These are phyloP conservation scores for Xylaria palmicola DNA, from an alignment of 495 filamentous ascomycete genomes.

Conservation along the genomic window DNA sequence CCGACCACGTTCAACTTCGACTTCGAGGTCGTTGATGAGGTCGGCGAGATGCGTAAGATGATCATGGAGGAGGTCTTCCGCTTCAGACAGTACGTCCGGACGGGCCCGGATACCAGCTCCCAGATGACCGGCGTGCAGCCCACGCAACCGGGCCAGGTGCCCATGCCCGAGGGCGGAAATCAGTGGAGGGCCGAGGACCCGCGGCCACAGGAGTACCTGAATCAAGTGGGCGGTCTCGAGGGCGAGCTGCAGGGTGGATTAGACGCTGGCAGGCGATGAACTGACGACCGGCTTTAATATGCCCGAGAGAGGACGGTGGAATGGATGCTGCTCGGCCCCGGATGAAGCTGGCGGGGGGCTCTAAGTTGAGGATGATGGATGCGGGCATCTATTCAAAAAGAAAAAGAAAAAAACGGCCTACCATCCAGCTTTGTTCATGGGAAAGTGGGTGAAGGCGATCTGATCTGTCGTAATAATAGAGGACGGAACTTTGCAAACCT, in stretches of 20 bases:
- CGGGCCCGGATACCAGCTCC: slow-evolving; percentile 50
- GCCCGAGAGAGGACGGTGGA: background rate
- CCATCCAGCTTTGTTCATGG: background rate
- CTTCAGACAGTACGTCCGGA: slow-evolving; percentile 75
- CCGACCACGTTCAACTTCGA: slow-evolving; percentile 95
- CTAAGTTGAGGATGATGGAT: background rate
- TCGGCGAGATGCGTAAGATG: slow-evolving; percentile 93
- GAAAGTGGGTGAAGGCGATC: too few species aligned
- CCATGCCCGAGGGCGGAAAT: slow-evolving; percentile 68
- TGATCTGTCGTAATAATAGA: too few species aligned
- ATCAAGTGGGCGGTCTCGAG: slow-evolving; percentile 65
- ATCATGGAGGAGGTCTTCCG: slow-evolving; percentile 87
- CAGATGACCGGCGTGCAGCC: slow-evolving; percentile 24
- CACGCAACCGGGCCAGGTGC: slow-evolving; percentile 48
- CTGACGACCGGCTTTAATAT: background rate
- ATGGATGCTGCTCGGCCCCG: background rate
- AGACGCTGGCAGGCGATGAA: slow-evolving; percentile 54
- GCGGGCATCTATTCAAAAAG: background rate
- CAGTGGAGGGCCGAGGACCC: slow-evolving; percentile 83
- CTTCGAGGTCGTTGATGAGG: slow-evolving; percentile 93
- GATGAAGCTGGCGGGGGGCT: too few species aligned
- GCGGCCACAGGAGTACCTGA: slow-evolving; percentile 75
- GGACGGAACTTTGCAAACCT: too few species aligned
- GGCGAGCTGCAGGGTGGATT: slow-evolving; percentile 80
- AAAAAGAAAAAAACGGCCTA: too few species aligned